Percentiles rank a stretch among this genome's conserved stretches.
phyloP scores from a whole-genome alignment of 202 grass and related monocot genomes.

The Schoenoplectus triqueter region DNA sequence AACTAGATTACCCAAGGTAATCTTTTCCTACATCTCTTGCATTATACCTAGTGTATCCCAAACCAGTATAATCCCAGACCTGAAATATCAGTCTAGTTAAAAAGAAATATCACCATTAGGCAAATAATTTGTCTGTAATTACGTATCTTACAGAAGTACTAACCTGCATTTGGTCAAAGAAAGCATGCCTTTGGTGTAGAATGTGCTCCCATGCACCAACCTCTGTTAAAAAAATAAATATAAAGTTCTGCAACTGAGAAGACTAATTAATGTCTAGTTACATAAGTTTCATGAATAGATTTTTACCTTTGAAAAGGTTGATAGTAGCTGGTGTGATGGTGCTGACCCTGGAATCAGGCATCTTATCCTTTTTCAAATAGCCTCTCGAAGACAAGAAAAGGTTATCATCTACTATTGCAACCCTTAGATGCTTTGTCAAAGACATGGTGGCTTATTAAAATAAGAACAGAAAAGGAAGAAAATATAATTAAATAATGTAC shows the following conservation, averaged over 20 bases:
- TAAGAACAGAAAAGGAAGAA: conserved; percentile 25
- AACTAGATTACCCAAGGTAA: conserved; percentile 70
- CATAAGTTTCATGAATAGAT: background rate
- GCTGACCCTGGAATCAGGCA: conserved; percentile 88
- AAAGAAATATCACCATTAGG: background rate
- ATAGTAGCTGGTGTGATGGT: conserved; percentile 90
- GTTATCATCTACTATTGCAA: conserved; percentile 74
- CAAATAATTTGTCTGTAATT: conserved; percentile 6
- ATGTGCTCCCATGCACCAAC: conserved; percentile 95
- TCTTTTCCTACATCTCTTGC: conserved; percentile 81
- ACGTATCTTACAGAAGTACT: conserved; percentile 26
- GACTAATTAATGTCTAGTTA: background rate
- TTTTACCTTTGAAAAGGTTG: conserved; percentile 73
- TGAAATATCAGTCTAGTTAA: conserved; percentile 25
- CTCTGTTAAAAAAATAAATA: conserved; percentile 43
- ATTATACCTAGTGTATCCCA: conserved; percentile 84
- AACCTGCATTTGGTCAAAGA: conserved; percentile 96
- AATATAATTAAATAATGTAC: background rate
- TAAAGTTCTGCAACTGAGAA: background rate
- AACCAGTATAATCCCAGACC: conserved; percentile 97
- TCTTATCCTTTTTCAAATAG: conserved; percentile 62
- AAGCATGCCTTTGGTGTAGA: conserved; percentile 84
- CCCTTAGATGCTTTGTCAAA: conserved; percentile 75
- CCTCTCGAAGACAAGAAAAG: conserved; percentile 54
- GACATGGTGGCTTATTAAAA: conserved; percentile 59